These are phyloP conservation scores for Tuber indicum DNA, from an alignment of 495 filamentous ascomycete species.

Conservation along the genomic window DNA sequence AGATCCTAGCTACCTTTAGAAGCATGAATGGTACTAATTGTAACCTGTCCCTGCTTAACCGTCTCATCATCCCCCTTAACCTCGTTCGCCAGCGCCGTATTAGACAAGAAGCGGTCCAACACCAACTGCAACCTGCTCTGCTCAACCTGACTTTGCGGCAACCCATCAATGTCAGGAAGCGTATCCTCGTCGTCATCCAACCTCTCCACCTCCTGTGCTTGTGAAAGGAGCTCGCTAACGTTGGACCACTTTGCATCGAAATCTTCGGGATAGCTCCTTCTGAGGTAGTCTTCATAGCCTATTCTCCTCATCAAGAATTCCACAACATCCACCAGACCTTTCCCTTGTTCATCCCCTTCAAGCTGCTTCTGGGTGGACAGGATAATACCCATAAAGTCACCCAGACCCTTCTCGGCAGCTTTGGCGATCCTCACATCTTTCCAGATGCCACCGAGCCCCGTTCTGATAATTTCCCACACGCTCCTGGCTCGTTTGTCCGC, in stretches of 20 bases:
- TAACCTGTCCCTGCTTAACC: constrained; percentile 61
- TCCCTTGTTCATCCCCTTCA: constrained; percentile 19
- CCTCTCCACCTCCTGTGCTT: constrained; percentile 63
- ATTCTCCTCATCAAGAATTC: constrained; percentile 67
- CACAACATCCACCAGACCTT: constrained; percentile 62
- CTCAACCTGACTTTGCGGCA: constrained; percentile 55
- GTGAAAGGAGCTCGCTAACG: constrained; percentile 75
- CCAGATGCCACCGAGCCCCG: constrained; percentile 63
- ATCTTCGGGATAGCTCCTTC: constrained; percentile 63
- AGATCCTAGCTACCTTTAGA: constrained; percentile 54
- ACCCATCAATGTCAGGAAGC: constrained; percentile 69
- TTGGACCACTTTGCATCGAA: constrained; percentile 85
- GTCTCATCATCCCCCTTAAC: constrained; percentile 56
- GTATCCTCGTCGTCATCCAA: constrained; percentile 51
- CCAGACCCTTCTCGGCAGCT: constrained; percentile 59
- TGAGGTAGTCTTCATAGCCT: constrained; percentile 65
- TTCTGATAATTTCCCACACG: constrained; percentile 67
- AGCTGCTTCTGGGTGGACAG: constrained; percentile 57
- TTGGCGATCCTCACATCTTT: constrained; percentile 64
- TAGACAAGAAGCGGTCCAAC: constrained; percentile 77
- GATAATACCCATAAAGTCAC: constrained; percentile 56
- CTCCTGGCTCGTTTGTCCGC: constrained; percentile 62
- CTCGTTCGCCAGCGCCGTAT: constrained; percentile 79
- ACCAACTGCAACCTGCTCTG: constrained; percentile 54
- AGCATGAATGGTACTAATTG: constrained; percentile 93